Percentiles rank a stretch among this genome's conserved stretches.
Evolutionary conservation across 305 asterid species (phyloP).

Genomic region (Rubia tinctorum): DNA sequence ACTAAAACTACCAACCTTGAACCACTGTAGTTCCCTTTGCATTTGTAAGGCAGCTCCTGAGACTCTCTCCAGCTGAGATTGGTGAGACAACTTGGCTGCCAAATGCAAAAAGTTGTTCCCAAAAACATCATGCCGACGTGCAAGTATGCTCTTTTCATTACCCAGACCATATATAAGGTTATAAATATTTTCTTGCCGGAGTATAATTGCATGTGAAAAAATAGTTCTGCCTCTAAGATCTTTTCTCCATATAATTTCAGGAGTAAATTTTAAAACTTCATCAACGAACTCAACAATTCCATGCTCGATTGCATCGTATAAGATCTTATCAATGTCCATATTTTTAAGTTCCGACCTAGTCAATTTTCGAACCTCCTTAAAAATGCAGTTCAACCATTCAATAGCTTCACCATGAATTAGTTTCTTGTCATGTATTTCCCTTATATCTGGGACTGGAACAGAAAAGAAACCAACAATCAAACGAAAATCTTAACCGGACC

Average conservation of each 20-base stretch:
- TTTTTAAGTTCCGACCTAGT: constrained; percentile 21
- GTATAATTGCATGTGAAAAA: constrained; percentile 24
- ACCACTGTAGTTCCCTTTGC: constrained; percentile 50
- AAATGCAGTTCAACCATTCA: constrained; percentile 24
- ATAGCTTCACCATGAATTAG: constrained; percentile 27
- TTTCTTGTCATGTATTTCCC: constrained; percentile 27
- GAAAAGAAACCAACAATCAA: not conserved
- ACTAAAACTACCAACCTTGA: constrained; percentile 20
- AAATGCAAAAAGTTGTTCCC: constrained; percentile 28
- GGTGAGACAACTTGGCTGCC: constrained; percentile 23
- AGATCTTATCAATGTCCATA: constrained; percentile 32
- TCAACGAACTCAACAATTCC: constrained; percentile 33
- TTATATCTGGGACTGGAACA: constrained; percentile 32
- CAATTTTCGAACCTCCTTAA: constrained; percentile 21
- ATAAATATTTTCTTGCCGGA: constrained; percentile 23
- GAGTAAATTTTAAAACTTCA: constrained; percentile 26
- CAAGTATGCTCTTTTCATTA: constrained; percentile 18
- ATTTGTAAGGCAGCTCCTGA: constrained; percentile 52
- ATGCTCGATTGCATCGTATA: constrained; percentile 35
- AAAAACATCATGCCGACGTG: constrained; percentile 16
- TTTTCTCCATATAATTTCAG: constrained; percentile 38
- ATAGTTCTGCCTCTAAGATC: constrained; percentile 34
- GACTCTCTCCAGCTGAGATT: constrained; percentile 20
- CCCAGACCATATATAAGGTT: constrained; percentile 25
- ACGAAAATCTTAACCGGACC: not conserved